Percentiles rank a stretch among this genome's conserved stretches.
phyloP scores from a whole-genome alignment of 768 basidiomycete genomes.

The Russula lepida region DNA sequence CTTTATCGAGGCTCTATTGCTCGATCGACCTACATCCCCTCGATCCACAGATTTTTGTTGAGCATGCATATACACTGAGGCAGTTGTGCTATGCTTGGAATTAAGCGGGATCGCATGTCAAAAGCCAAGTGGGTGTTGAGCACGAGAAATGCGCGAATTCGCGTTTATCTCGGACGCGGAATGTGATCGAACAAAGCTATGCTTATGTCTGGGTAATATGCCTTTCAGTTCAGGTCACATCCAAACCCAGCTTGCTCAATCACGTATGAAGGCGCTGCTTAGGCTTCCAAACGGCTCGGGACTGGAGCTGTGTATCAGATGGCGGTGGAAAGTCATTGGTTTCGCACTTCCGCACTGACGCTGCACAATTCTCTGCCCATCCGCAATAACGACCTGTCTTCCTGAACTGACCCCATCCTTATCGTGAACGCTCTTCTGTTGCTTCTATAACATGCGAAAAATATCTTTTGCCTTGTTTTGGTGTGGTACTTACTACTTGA shows the following conservation, averaged over 20 bases:
- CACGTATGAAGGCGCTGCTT: neutral
- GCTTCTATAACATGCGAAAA: neutral
- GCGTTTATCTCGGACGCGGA: too few species aligned
- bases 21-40: neutral
- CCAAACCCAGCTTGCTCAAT: too few species aligned
- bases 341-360: neutral
- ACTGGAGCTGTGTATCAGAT: conserved; percentile 9
- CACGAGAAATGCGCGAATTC: too few species aligned
- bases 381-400: neutral
- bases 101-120: too few species aligned
- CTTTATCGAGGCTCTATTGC: conserved; percentile 14
- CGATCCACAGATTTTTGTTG: neutral
- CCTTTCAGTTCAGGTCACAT: too few species aligned
- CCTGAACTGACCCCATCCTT: neutral
- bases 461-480: neutral
- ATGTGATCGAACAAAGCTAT: too few species aligned
- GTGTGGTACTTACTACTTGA: neutral
- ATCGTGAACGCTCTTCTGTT: neutral
- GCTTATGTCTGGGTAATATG: too few species aligned
- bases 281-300: neutral
- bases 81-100: too few species aligned
- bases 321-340: neutral
- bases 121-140: too few species aligned
- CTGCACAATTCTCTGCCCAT: too few species aligned
- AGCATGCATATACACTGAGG: neutral